Evolutionary conservation across 768 basidiomycete species (phyloP).

Genomic region (Trametes punicea): DNA sequence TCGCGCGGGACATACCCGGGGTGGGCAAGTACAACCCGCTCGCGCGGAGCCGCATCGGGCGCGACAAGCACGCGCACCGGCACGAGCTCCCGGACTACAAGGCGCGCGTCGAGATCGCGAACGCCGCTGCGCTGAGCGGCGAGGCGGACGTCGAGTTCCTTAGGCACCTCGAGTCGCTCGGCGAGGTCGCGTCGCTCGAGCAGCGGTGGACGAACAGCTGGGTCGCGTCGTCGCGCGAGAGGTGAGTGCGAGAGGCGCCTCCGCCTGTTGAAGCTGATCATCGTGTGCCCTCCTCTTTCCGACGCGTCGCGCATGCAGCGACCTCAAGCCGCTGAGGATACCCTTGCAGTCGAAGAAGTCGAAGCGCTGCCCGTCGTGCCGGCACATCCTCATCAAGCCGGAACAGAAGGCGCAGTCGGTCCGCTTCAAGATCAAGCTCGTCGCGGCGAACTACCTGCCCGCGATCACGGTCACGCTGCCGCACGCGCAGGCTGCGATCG

Average conservation of each 20-base stretch:
- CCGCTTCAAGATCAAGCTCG: constrained; percentile 95
- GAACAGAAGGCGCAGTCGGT: constrained; percentile 95
- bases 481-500: constrained; percentile 42
- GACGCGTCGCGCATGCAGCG: constrained; percentile 53
- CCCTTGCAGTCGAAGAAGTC: constrained; percentile 91
- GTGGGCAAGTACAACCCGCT: constrained; percentile 75
- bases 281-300: not conserved
- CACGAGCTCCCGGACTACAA: constrained; percentile 79
- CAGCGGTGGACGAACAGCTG: constrained; percentile 83
- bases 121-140: constrained; percentile 52
- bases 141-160: constrained; percentile 72
- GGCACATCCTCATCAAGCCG: constrained; percentile 96
- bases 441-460: constrained; percentile 92
- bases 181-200: constrained; percentile 66
- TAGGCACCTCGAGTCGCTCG: constrained; percentile 55
- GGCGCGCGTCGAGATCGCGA: constrained; percentile 62
- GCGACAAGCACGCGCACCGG: constrained; percentile 64
- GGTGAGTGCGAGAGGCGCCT: constrained; percentile 42
- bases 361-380: constrained; percentile 91
- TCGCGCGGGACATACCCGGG: constrained; percentile 84
- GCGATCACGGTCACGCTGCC: constrained; percentile 73
- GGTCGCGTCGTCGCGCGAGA: constrained; percentile 59
- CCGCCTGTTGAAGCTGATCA: not conserved
- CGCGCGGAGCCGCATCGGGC: constrained; percentile 43
- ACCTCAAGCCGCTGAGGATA: constrained; percentile 84